A percentile compares a stretch with the other conserved stretches of the same genome.
Evolutionary conservation across 192 early-diverging fungal species (phyloP).

Genomic region (Phlyctochytrium bullatum): DNA sequence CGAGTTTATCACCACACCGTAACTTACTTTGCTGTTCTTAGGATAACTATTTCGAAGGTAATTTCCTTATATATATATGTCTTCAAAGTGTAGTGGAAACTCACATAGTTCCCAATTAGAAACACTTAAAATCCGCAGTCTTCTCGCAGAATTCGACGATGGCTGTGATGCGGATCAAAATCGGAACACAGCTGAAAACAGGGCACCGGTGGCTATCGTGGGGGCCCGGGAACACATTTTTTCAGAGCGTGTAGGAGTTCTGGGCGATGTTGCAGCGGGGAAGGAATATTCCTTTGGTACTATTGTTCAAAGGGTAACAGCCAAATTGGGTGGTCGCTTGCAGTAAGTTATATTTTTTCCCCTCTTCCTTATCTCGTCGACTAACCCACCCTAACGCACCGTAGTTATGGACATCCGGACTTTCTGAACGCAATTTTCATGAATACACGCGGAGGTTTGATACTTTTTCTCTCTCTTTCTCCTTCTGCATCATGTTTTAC

Average conservation of each 20-base stretch:
- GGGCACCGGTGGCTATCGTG: slow-evolving; percentile 78
- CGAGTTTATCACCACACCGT: slow-evolving; percentile 16
- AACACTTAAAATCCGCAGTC: slow-evolving; percentile 74
- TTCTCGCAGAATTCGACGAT: slow-evolving; percentile 77
- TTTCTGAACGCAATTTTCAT: slow-evolving; percentile 85
- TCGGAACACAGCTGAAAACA: too few species aligned
- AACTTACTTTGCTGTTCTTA: background rate
- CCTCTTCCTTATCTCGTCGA: background rate
- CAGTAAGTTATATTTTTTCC: slow-evolving; percentile 33
- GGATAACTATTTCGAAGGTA: too few species aligned
- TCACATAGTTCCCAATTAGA: too few species aligned
- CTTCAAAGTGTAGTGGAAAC: too few species aligned
- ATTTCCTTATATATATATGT: too few species aligned
- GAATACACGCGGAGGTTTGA: slow-evolving; percentile 68
- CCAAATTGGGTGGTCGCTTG: slow-evolving; percentile 73
- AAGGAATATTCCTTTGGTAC: slow-evolving; percentile 88
- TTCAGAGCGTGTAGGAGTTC: slow-evolving; percentile 77
- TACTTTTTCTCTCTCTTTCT: background rate
- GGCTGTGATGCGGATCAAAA: background rate
- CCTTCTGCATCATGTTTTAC: too few species aligned
- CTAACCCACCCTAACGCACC: too few species aligned
- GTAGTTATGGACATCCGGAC: slow-evolving; percentile 77
- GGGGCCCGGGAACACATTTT: slow-evolving; percentile 78
- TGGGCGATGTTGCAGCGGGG: slow-evolving; percentile 87
- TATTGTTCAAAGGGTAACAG: slow-evolving; percentile 80